Evolutionary conservation across 495 filamentous ascomycete genomes (phyloP), one percentile per base, ranked within the genome.

Genomic region (Podospora pseudopauciseta): DNA sequence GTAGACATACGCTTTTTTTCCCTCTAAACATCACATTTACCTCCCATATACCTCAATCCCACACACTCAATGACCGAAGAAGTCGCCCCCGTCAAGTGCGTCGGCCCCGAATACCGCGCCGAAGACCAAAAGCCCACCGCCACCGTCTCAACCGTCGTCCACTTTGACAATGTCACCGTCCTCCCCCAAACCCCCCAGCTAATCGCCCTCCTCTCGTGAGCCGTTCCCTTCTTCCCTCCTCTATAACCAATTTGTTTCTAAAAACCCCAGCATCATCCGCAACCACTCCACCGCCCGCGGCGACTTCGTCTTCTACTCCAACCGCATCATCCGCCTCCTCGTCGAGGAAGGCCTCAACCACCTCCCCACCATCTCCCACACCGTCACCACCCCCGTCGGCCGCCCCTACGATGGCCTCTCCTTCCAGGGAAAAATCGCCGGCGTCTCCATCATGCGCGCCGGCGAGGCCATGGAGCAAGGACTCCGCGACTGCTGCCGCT

Each of bases 391-490:
- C 19, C 95, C 96, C 0, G 91, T 97, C 67, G 96, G 93, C 30
- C 87, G 89, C 65, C 83, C 87, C n/a, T 98, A 98, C 77, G 84
- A 91, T 13, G 96, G 95, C 13, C 91, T 99, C 58, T 89, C 92
- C 75, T 98, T 99, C 74, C 90, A 99, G 76, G 95, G 95, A 54
- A 97, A 98, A 80, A 99, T 99, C 72, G 98, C 95, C 77, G 96
- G 95, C 44, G 95, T 99, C 57, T 96, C 91, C 13, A 98, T 99
- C 72, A 98, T 99, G 95, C 88, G 95, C 63, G 95, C 95, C 9
- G 96, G 95, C 39, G 95, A 99, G 78, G 91, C 94, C 44, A 98
- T 99, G 95, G 95, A 98, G 81, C 94, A 98, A 80, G 95, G 93
- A 2, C 81, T 99, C 70, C 85, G 96, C 20, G 94, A 99, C 79